These are phyloP conservation scores for Silene latifolia DNA, from an alignment of 148 eudicot genomes.

Conservation along the genomic window DNA sequence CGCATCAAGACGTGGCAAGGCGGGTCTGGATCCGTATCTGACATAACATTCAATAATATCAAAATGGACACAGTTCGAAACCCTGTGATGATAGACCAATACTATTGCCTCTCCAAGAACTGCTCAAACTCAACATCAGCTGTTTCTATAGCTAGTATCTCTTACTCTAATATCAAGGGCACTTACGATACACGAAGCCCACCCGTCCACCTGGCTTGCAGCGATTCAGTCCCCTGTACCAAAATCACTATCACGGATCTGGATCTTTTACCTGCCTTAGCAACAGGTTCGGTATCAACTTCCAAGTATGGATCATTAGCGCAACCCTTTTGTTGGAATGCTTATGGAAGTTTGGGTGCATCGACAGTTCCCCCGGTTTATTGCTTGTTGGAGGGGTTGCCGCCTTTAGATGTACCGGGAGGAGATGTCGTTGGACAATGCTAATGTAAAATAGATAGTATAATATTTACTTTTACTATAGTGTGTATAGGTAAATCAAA, in stretches of 20 bases:
- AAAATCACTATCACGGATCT: slow-evolving; percentile 52
- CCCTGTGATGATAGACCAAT: slow-evolving; percentile 87
- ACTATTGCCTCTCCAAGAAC: slow-evolving; percentile 55
- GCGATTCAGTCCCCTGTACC: slow-evolving; percentile 64
- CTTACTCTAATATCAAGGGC: slow-evolving; percentile 54
- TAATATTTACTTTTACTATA: slow-evolving; percentile 1
- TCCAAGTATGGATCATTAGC: slow-evolving; percentile 6
- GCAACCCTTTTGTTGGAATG: slow-evolving; percentile 78
- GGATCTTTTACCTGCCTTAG: slow-evolving; percentile 44
- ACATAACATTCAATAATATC: slow-evolving; percentile 51
- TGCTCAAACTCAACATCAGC: slow-evolving; percentile 76
- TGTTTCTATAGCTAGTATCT: slow-evolving; percentile 39
- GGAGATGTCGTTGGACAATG: slow-evolving; percentile 35
- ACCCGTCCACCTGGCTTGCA: slow-evolving; percentile 64
- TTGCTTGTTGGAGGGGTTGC: slow-evolving; percentile 66
- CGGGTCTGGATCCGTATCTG: slow-evolving; percentile 80
- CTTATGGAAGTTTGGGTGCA: slow-evolving; percentile 46
- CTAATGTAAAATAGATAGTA: slow-evolving; percentile 19
- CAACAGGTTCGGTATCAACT: slow-evolving; percentile 1
- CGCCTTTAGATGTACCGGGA: slow-evolving; percentile 38
- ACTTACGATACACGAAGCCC: slow-evolving; percentile 63
- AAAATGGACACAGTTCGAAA: slow-evolving; percentile 83
- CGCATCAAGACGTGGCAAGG: slow-evolving; percentile 99
- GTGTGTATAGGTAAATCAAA: slow-evolving; percentile 16
- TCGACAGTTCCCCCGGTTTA: slow-evolving; percentile 43